Evolutionary conservation across 768 basidiomycete species (phyloP).

Genomic region (Pleurotus ostreatus): DNA sequence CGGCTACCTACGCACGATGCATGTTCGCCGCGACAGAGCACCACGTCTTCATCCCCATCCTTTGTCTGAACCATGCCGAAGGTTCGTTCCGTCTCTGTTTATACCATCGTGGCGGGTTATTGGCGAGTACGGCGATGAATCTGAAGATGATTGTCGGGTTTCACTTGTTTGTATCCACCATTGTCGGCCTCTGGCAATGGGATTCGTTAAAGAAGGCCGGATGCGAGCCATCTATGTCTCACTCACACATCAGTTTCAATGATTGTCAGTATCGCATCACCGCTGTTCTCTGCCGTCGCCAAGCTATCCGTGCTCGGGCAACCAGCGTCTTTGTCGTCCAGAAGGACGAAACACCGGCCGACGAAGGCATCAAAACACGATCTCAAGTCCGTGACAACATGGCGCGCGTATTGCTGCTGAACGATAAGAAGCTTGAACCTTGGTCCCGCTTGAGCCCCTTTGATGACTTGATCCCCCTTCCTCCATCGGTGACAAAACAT

Average conservation of each 20-base stretch:
- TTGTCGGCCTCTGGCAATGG: slow-evolving; percentile 2
- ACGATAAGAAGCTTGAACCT: background rate
- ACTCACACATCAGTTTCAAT: slow-evolving; percentile 1
- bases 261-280: background rate
- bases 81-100: slow-evolving; percentile 2
- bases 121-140: background rate
- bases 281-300: slow-evolving; percentile 2
- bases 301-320: background rate
- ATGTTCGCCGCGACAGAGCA: slow-evolving; percentile 6
- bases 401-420: background rate
- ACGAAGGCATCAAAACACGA: background rate
- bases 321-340: slow-evolving; percentile 2
- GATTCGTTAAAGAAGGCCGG: slow-evolving; percentile 1
- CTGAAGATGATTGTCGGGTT: background rate
- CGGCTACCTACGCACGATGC: slow-evolving; percentile 8
- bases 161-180: background rate
- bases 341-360: background rate
- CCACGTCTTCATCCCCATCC: slow-evolving; percentile 1
- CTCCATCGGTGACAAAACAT: background rate
- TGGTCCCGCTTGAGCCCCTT: background rate
- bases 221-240: background rate
- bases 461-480: background rate
- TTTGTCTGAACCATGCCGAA: background rate
- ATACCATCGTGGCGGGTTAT: slow-evolving; percentile 2
- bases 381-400: background rate